Evolutionary conservation across 1,284 basidiomycete species (phyloP).

Genomic region (Microbotryum violaceum): DNA sequence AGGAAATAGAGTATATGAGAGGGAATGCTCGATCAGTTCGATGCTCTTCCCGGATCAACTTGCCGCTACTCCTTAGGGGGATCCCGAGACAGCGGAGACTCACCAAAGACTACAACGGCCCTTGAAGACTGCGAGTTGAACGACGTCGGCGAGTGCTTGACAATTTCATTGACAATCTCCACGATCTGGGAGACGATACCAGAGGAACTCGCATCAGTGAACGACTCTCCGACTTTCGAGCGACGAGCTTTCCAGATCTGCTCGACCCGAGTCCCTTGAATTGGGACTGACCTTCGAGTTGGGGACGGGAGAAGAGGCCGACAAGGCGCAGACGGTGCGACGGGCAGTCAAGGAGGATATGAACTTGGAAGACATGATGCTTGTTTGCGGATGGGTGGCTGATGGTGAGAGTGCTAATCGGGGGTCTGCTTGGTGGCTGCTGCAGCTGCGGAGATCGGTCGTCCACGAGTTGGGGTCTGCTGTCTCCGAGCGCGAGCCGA

Average conservation of each 20-base stretch:
- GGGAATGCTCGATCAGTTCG: constrained; percentile 17
- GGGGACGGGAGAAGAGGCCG: constrained; percentile 40
- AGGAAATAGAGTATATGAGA: neutral
- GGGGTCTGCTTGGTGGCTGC: too few relatives aligned
- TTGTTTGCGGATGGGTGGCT: too few relatives aligned
- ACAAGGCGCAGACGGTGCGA: constrained; percentile 45
- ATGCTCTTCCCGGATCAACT: constrained; percentile 34
- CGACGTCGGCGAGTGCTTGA: constrained; percentile 44
- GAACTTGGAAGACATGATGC: too few relatives aligned
- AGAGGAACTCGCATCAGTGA: too few relatives aligned
- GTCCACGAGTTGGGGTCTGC: too few relatives aligned
- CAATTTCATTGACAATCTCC: constrained; percentile 42
- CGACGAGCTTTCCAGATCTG: too few relatives aligned
- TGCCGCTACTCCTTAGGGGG: neutral
- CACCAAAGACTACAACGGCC: constrained; percentile 35
- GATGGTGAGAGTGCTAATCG: too few relatives aligned
- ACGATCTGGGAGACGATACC: constrained; percentile 35
- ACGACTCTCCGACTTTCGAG: too few relatives aligned
- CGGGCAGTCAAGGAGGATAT: constrained; percentile 34
- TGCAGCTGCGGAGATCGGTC: too few relatives aligned
- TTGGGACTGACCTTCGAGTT: constrained; percentile 24
- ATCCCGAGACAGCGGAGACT: neutral
- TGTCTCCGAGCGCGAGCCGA: too few relatives aligned
- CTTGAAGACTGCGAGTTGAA: constrained; percentile 47
- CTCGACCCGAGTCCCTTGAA: too few relatives aligned